Evolutionary conservation across 2,329 filamentous ascomycete genomes (phyloP), one percentile per base, ranked within the genome.

Genomic region (Dichotomopilus funicola): DNA sequence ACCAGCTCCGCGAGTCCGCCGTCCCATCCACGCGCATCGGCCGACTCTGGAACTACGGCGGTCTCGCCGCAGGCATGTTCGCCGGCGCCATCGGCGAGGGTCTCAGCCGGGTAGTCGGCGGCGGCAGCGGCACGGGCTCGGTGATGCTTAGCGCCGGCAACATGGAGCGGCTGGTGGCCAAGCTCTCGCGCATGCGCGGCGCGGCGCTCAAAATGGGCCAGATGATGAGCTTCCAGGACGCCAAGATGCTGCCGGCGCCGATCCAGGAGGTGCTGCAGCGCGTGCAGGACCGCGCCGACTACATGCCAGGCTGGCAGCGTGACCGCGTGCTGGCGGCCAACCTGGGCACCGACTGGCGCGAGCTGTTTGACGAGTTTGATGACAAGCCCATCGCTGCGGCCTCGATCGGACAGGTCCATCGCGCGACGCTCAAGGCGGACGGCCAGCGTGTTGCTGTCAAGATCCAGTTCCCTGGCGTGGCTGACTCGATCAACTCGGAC

Each of bases 191-290:
- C 27, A 99, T 99, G 94, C 84, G 94, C 65, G 94, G 94, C 40
- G 95, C 94, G 5, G 94, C 94, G n/a, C 77, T 99, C 43, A 99
- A 99, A 74, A 74, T 99, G 33, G 95, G 94, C 0, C 94, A 99
- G 74, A 94, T 97, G 88, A 87, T 99, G 78, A 96, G 91, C 70
- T 94, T 99, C 67, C 94, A 99, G 75, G 94, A 99, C 72, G 85
- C 89, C 40, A 97, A 96, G 71, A 91, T 96, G 84, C 81, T 99
- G 8, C 94, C 94, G 0, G 82, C 81, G 0, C 83, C 89, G 1
- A 91, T 99, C 49, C 89, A 95, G 62, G 82, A 92, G 65, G 90
- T 99, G 1, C 75, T 99, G 10, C 91, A 96, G 68, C 85, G 95
- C 5, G 94, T 99, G 0, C 94, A 99, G 69, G 94, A 99, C 69